A percentile compares a stretch with the other conserved stretches of the same genome.
phyloP scores from a whole-genome alignment of 352 stramenopile genomes.

The Phytophthora pluvialis region DNA sequence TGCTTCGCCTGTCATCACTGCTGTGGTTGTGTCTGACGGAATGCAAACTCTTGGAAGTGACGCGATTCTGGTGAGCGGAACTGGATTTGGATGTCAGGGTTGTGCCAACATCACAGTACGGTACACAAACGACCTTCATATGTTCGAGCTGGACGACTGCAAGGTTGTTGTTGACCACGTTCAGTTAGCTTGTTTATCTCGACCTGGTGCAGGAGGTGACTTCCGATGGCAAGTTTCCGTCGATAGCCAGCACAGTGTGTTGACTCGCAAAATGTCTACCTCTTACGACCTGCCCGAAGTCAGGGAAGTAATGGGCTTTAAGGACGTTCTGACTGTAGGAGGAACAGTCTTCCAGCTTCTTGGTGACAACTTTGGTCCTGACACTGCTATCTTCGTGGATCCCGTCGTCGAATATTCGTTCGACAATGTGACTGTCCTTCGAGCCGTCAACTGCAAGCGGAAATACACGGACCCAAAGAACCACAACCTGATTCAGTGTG shows the following conservation, averaged over 20 bases:
- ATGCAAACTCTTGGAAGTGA: constrained; percentile 45
- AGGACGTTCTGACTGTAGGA: constrained; percentile 48
- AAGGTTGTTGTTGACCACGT: constrained; percentile 49
- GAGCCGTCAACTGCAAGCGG: constrained; percentile 60
- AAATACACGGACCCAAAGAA: constrained; percentile 44
- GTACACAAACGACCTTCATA: constrained; percentile 52
- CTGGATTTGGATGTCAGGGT: constrained; percentile 50
- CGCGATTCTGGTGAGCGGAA: constrained; percentile 46
- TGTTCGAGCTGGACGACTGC: constrained; percentile 49
- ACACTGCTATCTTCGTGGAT: constrained; percentile 50
- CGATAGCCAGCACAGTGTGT: constrained; percentile 38
- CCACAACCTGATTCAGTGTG: constrained; percentile 60
- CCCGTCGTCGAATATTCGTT: constrained; percentile 61
- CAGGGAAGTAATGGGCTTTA: constrained; percentile 50
- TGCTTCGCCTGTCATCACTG: constrained; percentile 35
- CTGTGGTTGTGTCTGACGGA: constrained; percentile 7
- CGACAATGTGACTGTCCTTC: constrained; percentile 39
- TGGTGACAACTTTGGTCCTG: constrained; percentile 59
- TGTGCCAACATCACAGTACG: constrained; percentile 35
- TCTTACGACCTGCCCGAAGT: constrained; percentile 48
- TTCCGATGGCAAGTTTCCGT: constrained; percentile 53
- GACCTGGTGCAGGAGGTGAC: constrained; percentile 39
- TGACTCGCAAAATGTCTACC: constrained; percentile 10
- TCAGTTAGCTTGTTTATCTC: constrained; percentile 43
- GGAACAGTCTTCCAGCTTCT: constrained; percentile 55